phyloP scores from a whole-genome alignment of 73 alveolate species.

The Uronychia setigera region DNA sequence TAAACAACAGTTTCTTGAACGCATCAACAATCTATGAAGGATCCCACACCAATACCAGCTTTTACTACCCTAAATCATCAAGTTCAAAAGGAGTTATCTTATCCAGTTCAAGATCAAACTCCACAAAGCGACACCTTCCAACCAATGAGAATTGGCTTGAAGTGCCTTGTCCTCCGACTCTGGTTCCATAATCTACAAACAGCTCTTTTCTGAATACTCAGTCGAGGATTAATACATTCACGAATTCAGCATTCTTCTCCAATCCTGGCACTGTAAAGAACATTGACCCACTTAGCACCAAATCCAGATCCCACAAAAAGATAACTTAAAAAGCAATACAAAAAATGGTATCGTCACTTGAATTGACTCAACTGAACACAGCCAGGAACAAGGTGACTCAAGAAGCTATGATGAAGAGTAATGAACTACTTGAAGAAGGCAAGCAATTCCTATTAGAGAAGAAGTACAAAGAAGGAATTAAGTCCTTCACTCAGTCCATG shows the following conservation, averaged over 20 bases:
- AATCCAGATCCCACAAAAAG: not conserved
- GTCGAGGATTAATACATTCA: not conserved
- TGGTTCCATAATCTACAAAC: not conserved
- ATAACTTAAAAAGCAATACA: constrained; percentile 12
- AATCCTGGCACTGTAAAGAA: not conserved
- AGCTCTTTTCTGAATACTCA: not conserved
- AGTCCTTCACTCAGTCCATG: constrained; percentile 35
- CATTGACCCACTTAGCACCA: not conserved
- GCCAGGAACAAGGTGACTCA: constrained; percentile 6
- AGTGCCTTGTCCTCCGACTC: not conserved
- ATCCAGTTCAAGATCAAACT: not conserved
- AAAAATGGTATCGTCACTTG: constrained; percentile 21
- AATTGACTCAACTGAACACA: not conserved
- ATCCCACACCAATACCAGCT: not conserved
- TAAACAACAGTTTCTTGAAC: not conserved
- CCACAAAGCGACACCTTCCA: not conserved
- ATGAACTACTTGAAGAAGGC: constrained; percentile 46
- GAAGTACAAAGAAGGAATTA: constrained; percentile 59
- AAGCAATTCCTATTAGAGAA: constrained; percentile 49
- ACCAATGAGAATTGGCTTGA: not conserved
- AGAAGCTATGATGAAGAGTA: constrained; percentile 19
- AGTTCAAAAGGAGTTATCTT: not conserved
- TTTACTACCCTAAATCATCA: not conserved
- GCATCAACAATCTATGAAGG: not conserved
- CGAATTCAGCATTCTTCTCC: not conserved